Evolutionary conservation across 768 basidiomycete genomes (phyloP).

Genomic region (Lentinus tigrinus): DNA sequence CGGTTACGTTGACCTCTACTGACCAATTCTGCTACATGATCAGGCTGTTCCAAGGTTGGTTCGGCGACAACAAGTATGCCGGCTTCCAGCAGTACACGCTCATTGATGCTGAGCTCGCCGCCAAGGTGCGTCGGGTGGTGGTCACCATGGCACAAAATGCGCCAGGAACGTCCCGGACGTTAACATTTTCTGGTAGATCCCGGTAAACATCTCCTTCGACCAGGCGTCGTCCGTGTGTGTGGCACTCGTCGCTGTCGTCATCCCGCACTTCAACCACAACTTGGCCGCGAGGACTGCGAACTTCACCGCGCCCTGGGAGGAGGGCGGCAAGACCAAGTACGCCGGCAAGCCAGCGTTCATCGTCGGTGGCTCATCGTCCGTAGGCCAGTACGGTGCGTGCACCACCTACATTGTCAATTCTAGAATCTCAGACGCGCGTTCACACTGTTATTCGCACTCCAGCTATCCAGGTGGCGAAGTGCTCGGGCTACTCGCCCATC

Average conservation of each 20-base stretch:
- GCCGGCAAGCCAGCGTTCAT: slow-evolving; percentile 30
- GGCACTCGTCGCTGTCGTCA: slow-evolving; percentile 27
- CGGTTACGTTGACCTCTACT: too few relatives aligned
- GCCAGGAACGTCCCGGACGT: too few relatives aligned
- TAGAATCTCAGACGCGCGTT: background rate
- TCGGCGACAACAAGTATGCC: background rate
- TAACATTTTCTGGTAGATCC: slow-evolving; percentile 31
- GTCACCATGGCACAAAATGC: too few relatives aligned
- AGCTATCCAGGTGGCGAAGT: slow-evolving; percentile 26
- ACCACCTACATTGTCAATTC: background rate
- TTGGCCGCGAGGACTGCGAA: background rate
- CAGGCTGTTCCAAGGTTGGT: slow-evolving; percentile 1
- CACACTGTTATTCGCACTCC: too few relatives aligned
- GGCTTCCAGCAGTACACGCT: slow-evolving; percentile 23
- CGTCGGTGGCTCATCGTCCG: slow-evolving; percentile 25
- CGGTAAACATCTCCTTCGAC: slow-evolving; percentile 35
- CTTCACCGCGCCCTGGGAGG: slow-evolving; percentile 26
- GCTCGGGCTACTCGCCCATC: slow-evolving; percentile 31
- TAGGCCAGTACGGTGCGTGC: slow-evolving; percentile 28
- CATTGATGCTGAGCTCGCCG: slow-evolving; percentile 17
- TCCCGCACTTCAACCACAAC: background rate
- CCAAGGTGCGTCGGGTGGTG: slow-evolving; percentile 23
- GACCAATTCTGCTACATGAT: too few relatives aligned
- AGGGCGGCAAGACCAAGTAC: slow-evolving; percentile 29
- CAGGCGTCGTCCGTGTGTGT: slow-evolving; percentile 41